phyloP scores from a whole-genome alignment of 169 alveolate species.

The Cytauxzoon felis region DNA sequence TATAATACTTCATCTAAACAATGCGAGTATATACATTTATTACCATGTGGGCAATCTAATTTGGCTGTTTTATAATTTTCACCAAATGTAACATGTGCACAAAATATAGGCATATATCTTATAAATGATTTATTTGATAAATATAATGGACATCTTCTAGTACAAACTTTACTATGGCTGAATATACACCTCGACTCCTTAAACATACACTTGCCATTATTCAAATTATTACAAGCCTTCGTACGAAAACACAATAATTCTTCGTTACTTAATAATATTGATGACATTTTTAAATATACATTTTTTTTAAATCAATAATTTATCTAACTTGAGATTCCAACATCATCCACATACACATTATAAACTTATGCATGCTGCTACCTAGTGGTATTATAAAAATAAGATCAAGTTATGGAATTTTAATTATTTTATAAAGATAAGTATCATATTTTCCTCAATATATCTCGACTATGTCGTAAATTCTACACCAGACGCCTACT shows the following conservation, averaged over 20 bases:
- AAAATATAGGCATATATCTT: constrained; percentile 80
- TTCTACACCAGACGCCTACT: no score
- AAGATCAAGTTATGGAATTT: no score
- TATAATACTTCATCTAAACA: constrained; percentile 82
- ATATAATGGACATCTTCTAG: constrained; percentile 81
- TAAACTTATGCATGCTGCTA: not conserved
- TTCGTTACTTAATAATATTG: constrained; percentile 69
- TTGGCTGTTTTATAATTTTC: constrained; percentile 66
- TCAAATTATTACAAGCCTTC: constrained; percentile 74
- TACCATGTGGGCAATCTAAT: constrained; percentile 76
- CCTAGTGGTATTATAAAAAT: no score
- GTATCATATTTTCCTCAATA: no score
- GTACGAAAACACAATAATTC: constrained; percentile 83
- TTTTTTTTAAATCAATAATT: no score
- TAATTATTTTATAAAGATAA: no score
- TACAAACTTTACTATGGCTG: constrained; percentile 80
- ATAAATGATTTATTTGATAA: constrained; percentile 71
- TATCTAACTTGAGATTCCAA: no score
- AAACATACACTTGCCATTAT: constrained; percentile 70
- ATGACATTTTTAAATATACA: constrained; percentile 27
- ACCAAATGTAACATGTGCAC: constrained; percentile 72
- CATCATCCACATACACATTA: not conserved
- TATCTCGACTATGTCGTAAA: no score
- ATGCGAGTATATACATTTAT: constrained; percentile 85
- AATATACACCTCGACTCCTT: constrained; percentile 80